Evolutionary conservation across 495 filamentous ascomycete species (phyloP), one percentile per base, ranked within the genome.

Genomic region (Penicillium angulare): DNA sequence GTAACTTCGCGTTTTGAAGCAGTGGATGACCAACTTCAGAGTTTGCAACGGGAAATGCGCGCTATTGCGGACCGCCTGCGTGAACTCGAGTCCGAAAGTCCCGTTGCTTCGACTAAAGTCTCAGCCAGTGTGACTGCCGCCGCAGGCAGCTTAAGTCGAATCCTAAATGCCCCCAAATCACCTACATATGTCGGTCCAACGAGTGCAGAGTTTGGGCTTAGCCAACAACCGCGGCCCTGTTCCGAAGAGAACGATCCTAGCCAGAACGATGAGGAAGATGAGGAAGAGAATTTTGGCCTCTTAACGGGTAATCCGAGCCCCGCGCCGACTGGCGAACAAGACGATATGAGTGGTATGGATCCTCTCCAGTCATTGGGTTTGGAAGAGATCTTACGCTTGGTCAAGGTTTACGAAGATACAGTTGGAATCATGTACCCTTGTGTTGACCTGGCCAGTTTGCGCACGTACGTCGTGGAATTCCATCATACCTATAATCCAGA

Each of bases 391-490:
- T 61, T 88, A 7, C 79, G 86, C 0, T 66, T 95, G 15, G 83
- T 86, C 43, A 68, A 79, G 7, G 75, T 91, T 1, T 88, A 88
- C 61, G 85, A 90, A 43, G 86, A 95, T 53, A 87, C 89, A 55
- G 80, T 92, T 41, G 86, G 86, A 9, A 69, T 88, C 36, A 92
- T 92, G 88, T 95, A 92, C 64, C 89, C 89, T 0, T 81, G 92
- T 27, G 67, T 93, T 12, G 77, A 87, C 56, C 83, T 92, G 33
- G 81, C 88, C 18, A 74, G 75, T 38, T 73, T 90, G 41, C 67
- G 72, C 23, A 60, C 53, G 21, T 75, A 73, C 33, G 65, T 68
- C 10, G 47, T 55, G 7, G 70, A 72, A 18, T 80, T 85, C 38
- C 75, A 71, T 42, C 80, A 88, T n/a, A 43, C 31, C 23, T 42